These are phyloP conservation scores for Brassica carinata DNA, from an alignment of 345 rosid species.

Conservation along the genomic window DNA sequence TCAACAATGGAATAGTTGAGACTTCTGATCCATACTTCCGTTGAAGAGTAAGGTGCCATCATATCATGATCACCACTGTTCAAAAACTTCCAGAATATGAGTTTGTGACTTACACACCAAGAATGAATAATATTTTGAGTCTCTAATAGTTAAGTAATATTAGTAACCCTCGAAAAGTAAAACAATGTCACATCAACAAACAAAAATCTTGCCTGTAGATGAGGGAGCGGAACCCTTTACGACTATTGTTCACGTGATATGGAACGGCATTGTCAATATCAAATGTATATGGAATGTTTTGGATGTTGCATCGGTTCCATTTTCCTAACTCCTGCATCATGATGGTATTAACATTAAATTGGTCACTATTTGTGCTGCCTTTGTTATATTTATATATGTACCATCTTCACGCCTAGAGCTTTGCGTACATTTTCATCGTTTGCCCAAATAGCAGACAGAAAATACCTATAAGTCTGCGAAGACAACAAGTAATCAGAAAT, in stretches of 20 bases:
- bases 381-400: neutral
- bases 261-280: neutral
- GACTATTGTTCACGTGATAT: conserved; percentile 29
- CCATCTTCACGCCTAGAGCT: conserved; percentile 40
- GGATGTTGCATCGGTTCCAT: conserved; percentile 35
- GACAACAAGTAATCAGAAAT: neutral
- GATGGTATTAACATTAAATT: neutral
- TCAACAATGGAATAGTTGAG: conserved; percentile 54
- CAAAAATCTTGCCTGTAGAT: conserved; percentile 31
- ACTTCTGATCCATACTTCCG: conserved; percentile 63
- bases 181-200: neutral
- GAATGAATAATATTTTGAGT: neutral
- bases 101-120: neutral
- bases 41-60: conserved; percentile 50
- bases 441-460: conserved; percentile 40
- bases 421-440: conserved; percentile 41
- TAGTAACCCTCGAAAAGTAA: too few relatives aligned
- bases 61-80: conserved; percentile 76
- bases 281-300: conserved; percentile 26
- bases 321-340: conserved; percentile 26
- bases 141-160: too few relatives aligned
- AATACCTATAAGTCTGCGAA: conserved; percentile 33
- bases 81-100: neutral
- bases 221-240: conserved; percentile 37
- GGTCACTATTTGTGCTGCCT: neutral